Evolutionary conservation across 2,329 filamentous ascomycete species (phyloP), one percentile per base, ranked within the genome.

Genomic region (Bipolaris gigantea): DNA sequence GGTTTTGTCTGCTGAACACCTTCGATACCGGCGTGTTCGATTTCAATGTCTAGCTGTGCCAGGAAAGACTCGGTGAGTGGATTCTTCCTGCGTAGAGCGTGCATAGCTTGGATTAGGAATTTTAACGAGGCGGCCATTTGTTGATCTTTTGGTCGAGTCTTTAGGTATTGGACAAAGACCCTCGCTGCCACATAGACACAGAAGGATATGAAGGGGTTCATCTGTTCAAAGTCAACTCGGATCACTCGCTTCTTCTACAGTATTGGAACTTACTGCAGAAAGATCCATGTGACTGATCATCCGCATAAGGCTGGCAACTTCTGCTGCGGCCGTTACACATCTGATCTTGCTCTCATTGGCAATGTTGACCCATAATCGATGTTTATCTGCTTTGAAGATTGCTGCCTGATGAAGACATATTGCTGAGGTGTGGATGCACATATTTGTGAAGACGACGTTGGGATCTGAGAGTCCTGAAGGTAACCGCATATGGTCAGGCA

Each of bases 371-470:
- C 90, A 87, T 56, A 97, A 78, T 48, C 86, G 84, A 73, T 96
- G 89, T 76, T 92, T 94, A 66, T 97, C 93, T 0, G 92, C 92
- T 72, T 97, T 97, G 81, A 93, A 97, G 18, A 99, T 97, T 23
- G 94, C 94, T 2, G 93, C 94, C 76, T 99, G 94, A 69, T 99
- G 94, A n/a, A 99, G 79, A 73, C 93, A 97, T 49, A 99, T 97
- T 1, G 91, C 92, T 1, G 92, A 96, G 0, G 94, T 96, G 72
- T 97, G 92, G 30, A 99, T 91, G 70, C 90, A 92, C 91, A 99
- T 96, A 67, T 97, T 97, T 53, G 89, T 86, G 72, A 97, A 97
- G 4, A 97, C 86, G 49, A 93, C 86, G 60, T 97, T 97, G 3
- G 92, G 83, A 66, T 92, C 89, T 15, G 81, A 78, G 32, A 96